Conservation (phyloP, 2,329 filamentous ascomycete genomes). For the Pseudocercospora pini-densiflorae region DNA sequence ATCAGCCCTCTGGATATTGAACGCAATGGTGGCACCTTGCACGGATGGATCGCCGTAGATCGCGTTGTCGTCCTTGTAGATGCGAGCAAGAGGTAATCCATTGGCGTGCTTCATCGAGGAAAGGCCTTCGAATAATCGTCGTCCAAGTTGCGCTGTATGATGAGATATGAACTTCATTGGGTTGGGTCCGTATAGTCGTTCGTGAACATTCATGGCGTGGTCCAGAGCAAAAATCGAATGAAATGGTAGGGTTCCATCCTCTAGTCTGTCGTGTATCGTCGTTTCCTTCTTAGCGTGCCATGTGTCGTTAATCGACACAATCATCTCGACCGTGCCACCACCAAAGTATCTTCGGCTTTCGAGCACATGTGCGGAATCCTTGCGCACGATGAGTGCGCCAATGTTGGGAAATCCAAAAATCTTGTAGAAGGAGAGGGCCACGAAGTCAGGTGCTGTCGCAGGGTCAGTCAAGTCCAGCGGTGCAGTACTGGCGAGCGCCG, state of each 20-base stretch:
- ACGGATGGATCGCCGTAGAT: constrained; percentile 57
- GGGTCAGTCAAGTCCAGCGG: constrained; percentile 60
- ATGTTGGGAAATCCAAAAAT: constrained; percentile 70
- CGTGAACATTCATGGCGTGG: constrained; percentile 62
- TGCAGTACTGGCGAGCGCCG: constrained; percentile 67
- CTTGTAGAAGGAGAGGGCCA: constrained; percentile 66
- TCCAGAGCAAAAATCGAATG: constrained; percentile 67
- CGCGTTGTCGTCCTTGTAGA: constrained; percentile 59
- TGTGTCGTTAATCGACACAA: constrained; percentile 55
- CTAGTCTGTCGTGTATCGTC: constrained; percentile 63
- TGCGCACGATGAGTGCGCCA: constrained; percentile 63
- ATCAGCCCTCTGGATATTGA: constrained; percentile 62
- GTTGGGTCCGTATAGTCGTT: constrained; percentile 59
- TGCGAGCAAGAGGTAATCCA: constrained; percentile 54
- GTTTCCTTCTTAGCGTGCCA: constrained; percentile 62
- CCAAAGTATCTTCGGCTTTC: constrained; percentile 67
- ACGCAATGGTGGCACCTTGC: constrained; percentile 67
- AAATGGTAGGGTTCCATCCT: constrained; percentile 70
- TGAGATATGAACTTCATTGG: constrained; percentile 63
- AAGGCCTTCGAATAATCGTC: constrained; percentile 56
- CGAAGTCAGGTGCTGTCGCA: constrained; percentile 62
- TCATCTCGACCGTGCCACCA: constrained; percentile 68
- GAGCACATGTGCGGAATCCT: constrained; percentile 60
- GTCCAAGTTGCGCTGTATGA: constrained; percentile 61
- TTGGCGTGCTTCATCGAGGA: constrained; percentile 57